Evolutionary conservation across 495 filamentous ascomycete genomes (phyloP), one percentile per base, ranked within the genome.

Genomic region (Xylaria acuta): DNA sequence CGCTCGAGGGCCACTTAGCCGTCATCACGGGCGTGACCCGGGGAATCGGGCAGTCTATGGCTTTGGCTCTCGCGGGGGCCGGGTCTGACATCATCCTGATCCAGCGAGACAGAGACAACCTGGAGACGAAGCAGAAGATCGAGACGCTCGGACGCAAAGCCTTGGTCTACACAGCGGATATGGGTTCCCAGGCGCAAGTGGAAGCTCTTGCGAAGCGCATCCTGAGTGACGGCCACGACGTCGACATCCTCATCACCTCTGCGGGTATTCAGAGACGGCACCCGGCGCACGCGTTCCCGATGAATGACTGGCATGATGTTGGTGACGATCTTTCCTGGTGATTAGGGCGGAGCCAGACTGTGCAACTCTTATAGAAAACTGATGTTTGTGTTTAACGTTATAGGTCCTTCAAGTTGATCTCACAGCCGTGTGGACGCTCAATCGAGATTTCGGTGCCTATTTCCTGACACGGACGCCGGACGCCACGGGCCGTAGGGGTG

Each of bases 11-110:
- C 69, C 92, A 92, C 81, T 87, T 92, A 60, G 91, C 89, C 53
- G 88, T 93, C 54, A 85, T 93, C 20, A 92, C 90, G 22, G 91
- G 91, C 32, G 90, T 90, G 40, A 90, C 88, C 3, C 81, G 91
- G 64, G 91, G 91, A 9, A 80, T 93, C 5, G 91, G 91, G 27
- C 82, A 91, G 9, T 85, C 90, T 84, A 91, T 78, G 86, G 88
- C 58, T 87, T 87, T 53, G 86, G 88, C 68, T 88, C 88, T 70
- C 36, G 75, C 76, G 3, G 30, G 38, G n/a, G 60, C 72, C 22
- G 69, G 64, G 25, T 49, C 71, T 14, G 45, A 73, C 45, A 71
- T 72, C 30, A 66, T 76, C 30, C 69, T 73, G 5, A 30, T 70
- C 49, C 76, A 73, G 53, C 47, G 66, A 32, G 67, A 72, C 20